These are phyloP conservation scores for Ganoderma meredithae DNA, from an alignment of 1,284 basidiomycete genomes.

Conservation along the genomic window DNA sequence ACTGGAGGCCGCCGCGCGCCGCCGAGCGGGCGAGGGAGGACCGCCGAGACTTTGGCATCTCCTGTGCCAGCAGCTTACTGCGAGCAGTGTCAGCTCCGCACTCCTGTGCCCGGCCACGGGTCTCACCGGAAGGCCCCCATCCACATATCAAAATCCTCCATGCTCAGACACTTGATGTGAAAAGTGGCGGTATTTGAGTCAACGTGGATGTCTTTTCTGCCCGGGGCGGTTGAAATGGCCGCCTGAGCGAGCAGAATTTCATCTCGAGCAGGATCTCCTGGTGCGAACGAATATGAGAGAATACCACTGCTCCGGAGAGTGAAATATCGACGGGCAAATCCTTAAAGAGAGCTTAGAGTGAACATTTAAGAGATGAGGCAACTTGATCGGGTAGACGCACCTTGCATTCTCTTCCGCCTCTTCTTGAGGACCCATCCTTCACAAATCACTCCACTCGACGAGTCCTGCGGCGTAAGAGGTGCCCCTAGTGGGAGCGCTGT, in stretches of 20 bases:
- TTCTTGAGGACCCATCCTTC: slow-evolving; percentile 87
- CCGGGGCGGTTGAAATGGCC: slow-evolving; percentile 74
- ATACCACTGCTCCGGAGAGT: slow-evolving; percentile 68
- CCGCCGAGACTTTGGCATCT: slow-evolving; percentile 51
- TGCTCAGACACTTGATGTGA: slow-evolving; percentile 77
- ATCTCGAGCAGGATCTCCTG: slow-evolving; percentile 74
- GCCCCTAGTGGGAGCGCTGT: slow-evolving; percentile 19
- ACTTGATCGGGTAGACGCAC: slow-evolving; percentile 44
- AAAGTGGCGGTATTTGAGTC: slow-evolving; percentile 81
- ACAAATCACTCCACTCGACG: slow-evolving; percentile 46
- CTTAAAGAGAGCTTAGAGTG: slow-evolving; percentile 45
- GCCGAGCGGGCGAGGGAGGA: slow-evolving; percentile 48
- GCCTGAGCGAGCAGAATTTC: slow-evolving; percentile 72
- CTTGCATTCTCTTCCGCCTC: slow-evolving; percentile 85
- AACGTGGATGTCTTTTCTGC: slow-evolving; percentile 78
- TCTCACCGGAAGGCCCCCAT: slow-evolving; percentile 73
- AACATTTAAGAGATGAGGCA: background rate
- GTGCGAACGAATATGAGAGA: slow-evolving; percentile 80
- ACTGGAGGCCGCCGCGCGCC: slow-evolving; percentile 35
- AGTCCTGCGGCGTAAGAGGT: slow-evolving; percentile 17
- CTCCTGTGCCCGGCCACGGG: slow-evolving; percentile 1
- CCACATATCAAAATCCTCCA: slow-evolving; percentile 78
- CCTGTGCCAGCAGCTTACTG: slow-evolving; percentile 65
- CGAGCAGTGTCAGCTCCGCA: slow-evolving; percentile 5
- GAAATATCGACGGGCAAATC: slow-evolving; percentile 87